Evolutionary conservation across 2,329 filamentous ascomycete species (phyloP), one percentile per base, ranked within the genome.

Genomic region (Fusarium phyllophilum): DNA sequence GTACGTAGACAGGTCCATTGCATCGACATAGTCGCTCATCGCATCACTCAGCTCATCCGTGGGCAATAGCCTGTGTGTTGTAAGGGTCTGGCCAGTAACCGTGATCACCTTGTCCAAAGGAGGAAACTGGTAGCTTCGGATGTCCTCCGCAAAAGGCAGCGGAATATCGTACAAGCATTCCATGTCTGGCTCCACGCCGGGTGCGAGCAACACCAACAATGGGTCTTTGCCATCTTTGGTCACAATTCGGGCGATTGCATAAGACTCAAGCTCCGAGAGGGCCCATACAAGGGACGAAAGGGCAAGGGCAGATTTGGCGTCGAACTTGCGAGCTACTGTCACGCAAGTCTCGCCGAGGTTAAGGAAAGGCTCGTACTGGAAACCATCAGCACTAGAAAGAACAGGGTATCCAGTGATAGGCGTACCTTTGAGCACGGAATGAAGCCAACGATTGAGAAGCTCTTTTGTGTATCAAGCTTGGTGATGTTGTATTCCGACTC

Each of bases 21-120:
- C 90, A 80, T 98, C 94, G 13, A 99, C 94, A 76, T 96, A 98
- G 72, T 94, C 90, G 80, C 91, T 92, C 95, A 99, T 98, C 3
- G 94, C 92, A 55, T 92, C 85, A 61, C 90, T 88, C 31, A 99
- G 86, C 38, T 93, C 90, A 5, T 93, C 87, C 15, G 86, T 91
- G 0, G 96, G 96, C 5, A 99, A 86, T 68, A 97, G 91, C 41
- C 94, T 92, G 74, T 99, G 95, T 76, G 96, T 91, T 17, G 89
- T 93, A 55, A 98, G 85, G 14, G 89, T 88, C 73, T 94, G 93
- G 2, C 96, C 96, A 17, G 91, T 94, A n/a, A 97, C 88, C 0
- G 95, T 98, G 68, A 97, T 85, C 34, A 98, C 92, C 70, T 90
- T 93, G 80, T 97, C 95, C 17, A 99, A 85, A 0, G 96, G 94